These are phyloP conservation scores for Clarireedia homoeocarpa DNA, from an alignment of 2,329 filamentous ascomycete species.

Conservation along the genomic window DNA sequence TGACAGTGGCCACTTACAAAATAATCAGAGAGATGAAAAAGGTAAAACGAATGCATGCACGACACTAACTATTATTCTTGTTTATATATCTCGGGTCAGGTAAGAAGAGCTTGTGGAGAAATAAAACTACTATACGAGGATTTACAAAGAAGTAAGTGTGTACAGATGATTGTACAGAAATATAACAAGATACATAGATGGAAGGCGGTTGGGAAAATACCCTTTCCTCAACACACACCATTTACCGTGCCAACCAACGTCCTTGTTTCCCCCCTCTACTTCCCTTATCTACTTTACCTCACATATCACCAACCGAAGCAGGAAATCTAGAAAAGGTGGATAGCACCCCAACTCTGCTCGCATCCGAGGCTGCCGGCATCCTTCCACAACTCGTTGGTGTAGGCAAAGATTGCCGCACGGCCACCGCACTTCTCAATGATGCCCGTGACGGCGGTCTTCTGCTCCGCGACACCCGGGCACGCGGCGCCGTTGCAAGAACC, in stretches of 20 bases:
- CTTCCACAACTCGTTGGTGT: conserved; percentile 79
- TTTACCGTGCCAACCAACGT: too few relatives aligned
- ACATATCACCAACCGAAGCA: too few relatives aligned
- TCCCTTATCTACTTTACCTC: too few relatives aligned
- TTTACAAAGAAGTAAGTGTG: background rate
- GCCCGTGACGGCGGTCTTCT: conserved; percentile 62
- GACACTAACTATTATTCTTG: too few relatives aligned
- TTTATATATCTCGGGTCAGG: too few relatives aligned
- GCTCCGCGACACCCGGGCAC: conserved; percentile 57
- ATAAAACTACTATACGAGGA: background rate
- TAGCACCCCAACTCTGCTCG: conserved; percentile 71
- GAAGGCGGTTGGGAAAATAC: background rate
- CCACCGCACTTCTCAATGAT: conserved; percentile 60
- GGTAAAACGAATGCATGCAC: too few relatives aligned
- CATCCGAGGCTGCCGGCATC: conserved; percentile 56
- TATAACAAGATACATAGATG: background rate
- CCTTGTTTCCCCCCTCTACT: too few relatives aligned
- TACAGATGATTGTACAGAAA: background rate
- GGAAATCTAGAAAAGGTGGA: conserved; percentile 9
- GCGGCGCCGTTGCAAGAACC: conserved; percentile 67
- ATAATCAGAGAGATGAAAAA: too few relatives aligned
- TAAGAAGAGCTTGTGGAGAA: background rate
- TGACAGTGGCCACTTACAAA: too few relatives aligned
- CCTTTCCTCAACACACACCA: background rate
- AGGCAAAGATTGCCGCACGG: conserved; percentile 75